These are phyloP conservation scores for Onygenales sp. DNA, from an alignment of 2,329 filamentous ascomycete species.

Conservation along the genomic window DNA sequence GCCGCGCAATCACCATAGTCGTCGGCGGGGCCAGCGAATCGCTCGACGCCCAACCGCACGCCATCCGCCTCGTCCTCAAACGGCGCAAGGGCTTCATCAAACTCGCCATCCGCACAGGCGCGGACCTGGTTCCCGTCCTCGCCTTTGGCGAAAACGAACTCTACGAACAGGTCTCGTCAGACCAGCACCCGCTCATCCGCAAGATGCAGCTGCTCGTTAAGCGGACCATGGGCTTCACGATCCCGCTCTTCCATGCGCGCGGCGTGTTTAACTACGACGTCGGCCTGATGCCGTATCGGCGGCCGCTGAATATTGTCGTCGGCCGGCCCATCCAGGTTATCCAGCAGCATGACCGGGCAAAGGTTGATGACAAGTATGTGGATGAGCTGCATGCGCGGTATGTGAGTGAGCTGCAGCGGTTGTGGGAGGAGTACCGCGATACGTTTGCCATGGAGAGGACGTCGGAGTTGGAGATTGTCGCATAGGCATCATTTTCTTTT, in stretches of 20 bases:
- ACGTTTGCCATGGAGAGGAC: conserved; percentile 34
- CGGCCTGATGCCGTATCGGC: conserved; percentile 86
- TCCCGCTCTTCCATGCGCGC: conserved; percentile 80
- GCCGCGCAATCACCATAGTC: conserved; percentile 93
- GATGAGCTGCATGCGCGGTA: conserved; percentile 73
- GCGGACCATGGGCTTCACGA: conserved; percentile 79
- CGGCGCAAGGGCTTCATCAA: conserved; percentile 89
- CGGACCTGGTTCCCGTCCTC: conserved; percentile 84
- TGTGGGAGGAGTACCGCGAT: conserved; percentile 41
- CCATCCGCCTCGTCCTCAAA: conserved; percentile 67
- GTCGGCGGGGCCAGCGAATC: conserved; percentile 88
- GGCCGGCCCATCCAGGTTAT: conserved; percentile 69
- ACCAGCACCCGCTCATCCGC: conserved; percentile 69
- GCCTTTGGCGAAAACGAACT: conserved; percentile 93
- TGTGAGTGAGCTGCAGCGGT: conserved; percentile 46
- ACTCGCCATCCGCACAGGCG: conserved; percentile 82
- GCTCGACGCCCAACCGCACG: conserved; percentile 73
- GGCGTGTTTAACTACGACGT: conserved; percentile 98
- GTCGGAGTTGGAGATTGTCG: conserved; percentile 33
- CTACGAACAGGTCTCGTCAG: conserved; percentile 78
- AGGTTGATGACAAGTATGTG: conserved; percentile 65
- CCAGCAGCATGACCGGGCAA: conserved; percentile 43
- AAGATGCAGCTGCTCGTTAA: conserved; percentile 76
- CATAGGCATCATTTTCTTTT: conserved; percentile 18
- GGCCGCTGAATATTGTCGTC: conserved; percentile 80